Evolutionary conservation across 2,329 filamentous ascomycete genomes (phyloP).

Genomic region (Clonostachys rosea): DNA sequence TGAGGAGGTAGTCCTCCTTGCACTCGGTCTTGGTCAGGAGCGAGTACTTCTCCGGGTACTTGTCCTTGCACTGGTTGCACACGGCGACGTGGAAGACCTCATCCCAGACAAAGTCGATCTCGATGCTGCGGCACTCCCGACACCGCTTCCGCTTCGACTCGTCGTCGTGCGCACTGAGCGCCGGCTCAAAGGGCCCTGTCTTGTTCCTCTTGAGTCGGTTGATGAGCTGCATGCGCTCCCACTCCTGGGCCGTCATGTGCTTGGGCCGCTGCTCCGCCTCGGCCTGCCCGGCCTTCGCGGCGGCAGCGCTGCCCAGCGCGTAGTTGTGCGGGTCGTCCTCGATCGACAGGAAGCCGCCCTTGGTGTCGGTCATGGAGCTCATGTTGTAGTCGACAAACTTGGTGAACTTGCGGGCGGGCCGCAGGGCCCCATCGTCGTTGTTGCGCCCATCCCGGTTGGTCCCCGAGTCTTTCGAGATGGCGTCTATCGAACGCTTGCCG

Average conservation of each 20-base stretch:
- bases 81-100: conserved; percentile 74
- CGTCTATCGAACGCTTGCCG: conserved; percentile 66
- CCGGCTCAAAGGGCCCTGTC: conserved; percentile 82
- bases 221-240: conserved; percentile 79
- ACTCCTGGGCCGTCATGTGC: conserved; percentile 86
- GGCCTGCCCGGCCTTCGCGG: conserved; percentile 14
- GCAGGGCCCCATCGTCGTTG: conserved; percentile 48
- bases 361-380: conserved; percentile 95
- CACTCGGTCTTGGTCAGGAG: conserved; percentile 96
- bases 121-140: conserved; percentile 73
- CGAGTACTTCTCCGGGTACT: conserved; percentile 86
- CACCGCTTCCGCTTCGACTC: conserved; percentile 67
- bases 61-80: conserved; percentile 84
- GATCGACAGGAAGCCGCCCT: conserved; percentile 87
- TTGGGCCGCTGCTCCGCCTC: conserved; percentile 63
- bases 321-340: conserved; percentile 91
- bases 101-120: conserved; percentile 95
- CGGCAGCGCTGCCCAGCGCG: conserved; percentile 46
- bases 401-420: conserved; percentile 80
- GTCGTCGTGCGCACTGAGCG: conserved; percentile 69
- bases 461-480: conserved; percentile 48
- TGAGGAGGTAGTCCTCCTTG: conserved; percentile 90
- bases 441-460: conserved; percentile 67
- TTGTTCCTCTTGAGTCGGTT: conserved; percentile 68
- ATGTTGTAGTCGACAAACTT: conserved; percentile 98